Base-by-base conservation (phyloP, 2,329 filamentous ascomycete species). In the Trichoderma koningiopsis region DNA sequence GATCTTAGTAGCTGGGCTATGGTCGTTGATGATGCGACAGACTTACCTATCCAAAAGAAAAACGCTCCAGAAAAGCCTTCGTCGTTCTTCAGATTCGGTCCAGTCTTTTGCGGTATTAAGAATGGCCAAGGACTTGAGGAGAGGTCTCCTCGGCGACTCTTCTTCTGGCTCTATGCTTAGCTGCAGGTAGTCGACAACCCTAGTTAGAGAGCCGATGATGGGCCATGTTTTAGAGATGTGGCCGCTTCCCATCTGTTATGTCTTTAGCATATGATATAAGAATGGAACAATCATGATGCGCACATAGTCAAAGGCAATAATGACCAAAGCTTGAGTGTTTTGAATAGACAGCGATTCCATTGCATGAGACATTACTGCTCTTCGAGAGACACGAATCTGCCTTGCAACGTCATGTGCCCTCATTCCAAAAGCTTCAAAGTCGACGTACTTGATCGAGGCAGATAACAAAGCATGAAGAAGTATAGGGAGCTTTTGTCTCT, bases 61-160 rank as follows among this genome's bases (percentile, higher is more conserved):
- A 3, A 79, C 72, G 1, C 72, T 79, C 77, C 77, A 79, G 57
- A 79, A 79, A 0, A 79, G 76, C 8, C 77, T 70, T 3, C 77
- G 69, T 5, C 77, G 69, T 33, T 79, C 76, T 5, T 79, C 77
- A 14, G 78, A 76, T 3, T 79, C 75, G 0, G 76, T 74, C 77
- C 77, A 79, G 33, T 71, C 74, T 3, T 74, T 71, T 1, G 80
- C 72, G 0, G 27, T 57, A 5, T 22, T 22, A 14, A 66, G 27
- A 37, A 66, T 66, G 5, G 63, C 16, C 5, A 66, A 24, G 13
- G 67, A 47, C 27, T 49, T 49, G 27, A 68, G 35, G 11, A 68
- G n/a, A 13, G 67, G 67, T 27, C 56, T 49, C 29, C 57, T 63
- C 33, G 29, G 67, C n/a, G 40, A 68, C 7, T 68, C 59, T 22